phyloP scores from a whole-genome alignment of 139 green algal species.

The Ostreobium quekettii region DNA sequence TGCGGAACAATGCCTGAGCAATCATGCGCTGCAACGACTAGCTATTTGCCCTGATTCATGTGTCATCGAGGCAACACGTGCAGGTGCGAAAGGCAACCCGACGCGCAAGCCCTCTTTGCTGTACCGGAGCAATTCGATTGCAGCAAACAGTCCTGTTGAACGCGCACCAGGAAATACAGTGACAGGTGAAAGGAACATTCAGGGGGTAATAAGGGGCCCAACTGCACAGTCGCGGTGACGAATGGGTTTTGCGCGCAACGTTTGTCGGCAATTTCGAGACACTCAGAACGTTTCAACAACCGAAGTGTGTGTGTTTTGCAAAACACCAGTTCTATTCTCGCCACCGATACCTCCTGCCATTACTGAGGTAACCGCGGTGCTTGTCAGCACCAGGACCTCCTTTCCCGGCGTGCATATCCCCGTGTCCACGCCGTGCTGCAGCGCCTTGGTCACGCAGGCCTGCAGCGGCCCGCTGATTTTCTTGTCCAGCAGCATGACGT shows the following conservation, averaged over 20 bases:
- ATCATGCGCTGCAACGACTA: neutral
- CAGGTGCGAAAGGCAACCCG: neutral
- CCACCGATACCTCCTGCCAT: too few species aligned
- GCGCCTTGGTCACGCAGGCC: slow-evolving; percentile 22
- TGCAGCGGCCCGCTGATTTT: slow-evolving; percentile 24
- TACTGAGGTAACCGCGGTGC: slow-evolving; percentile 34
- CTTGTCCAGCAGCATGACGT: slow-evolving; percentile 32
- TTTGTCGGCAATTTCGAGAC: too few species aligned
- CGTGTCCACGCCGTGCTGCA: slow-evolving; percentile 31
- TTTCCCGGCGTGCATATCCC: slow-evolving; percentile 45
- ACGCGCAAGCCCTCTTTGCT: neutral
- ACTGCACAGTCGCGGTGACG: too few species aligned
- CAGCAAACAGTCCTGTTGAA: too few species aligned
- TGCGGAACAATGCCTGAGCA: slow-evolving; percentile 3
- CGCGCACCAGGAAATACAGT: too few species aligned
- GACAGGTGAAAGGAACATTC: too few species aligned
- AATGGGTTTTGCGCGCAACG: too few species aligned
- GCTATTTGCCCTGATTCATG: too few species aligned
- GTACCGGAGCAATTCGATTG: neutral
- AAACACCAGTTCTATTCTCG: too few species aligned
- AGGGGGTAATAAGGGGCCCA: too few species aligned
- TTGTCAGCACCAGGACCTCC: slow-evolving; percentile 46
- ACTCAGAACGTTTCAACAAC: too few species aligned
- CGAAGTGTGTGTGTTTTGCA: too few species aligned
- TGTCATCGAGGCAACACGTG: neutral